Base-by-base conservation (phyloP, 805 yeast genomes). In the Ogataea haglerorum region DNA sequence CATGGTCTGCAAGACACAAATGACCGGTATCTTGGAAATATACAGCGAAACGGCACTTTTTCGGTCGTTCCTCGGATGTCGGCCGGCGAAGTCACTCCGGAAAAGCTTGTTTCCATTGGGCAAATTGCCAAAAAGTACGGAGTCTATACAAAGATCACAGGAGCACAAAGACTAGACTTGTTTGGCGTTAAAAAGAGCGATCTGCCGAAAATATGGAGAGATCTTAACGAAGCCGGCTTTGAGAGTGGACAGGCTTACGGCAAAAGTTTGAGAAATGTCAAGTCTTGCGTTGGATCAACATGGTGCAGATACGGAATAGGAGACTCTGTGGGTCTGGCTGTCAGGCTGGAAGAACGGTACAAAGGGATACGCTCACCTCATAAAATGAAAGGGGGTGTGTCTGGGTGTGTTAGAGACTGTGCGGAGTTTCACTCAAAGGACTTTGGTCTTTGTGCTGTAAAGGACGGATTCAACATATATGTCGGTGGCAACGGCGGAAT, bases 401-500 rank as follows among this genome's bases (percentile, higher is more conserved):
- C 64, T 14, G 69, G 69, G 9, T 64, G 69, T 47, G 58, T 64
- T 22, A 51, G 69, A 22, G 69, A 63, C 36, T 64, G 69, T 47
- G 68, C 67, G 9, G 68, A 64, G 42, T 61, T 63, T 40, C 67
- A 64, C 43, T 58, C 61, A 10, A 64, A 64, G 42, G 69, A 64
- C 41, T 64, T 64, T 45, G 69, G 69, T 9, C 51, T 64, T 1
- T 62, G 67, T 47, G 64, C 68, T 10, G 67, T 62, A 12, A 62
- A 58, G 36, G 60, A 57, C 38, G 69, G 69, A 2, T 64, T 51
- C 45, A 63, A 60, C 40, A 64, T 64, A 15, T 64, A 44, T 40
- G 68, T 63, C 27, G 69, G 69, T 12, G 69, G 68, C 19, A 64
- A 64, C 42, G 69, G 69, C 32, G 69, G 68, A 43, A 63, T 64